phyloP scores from a whole-genome alignment of 192 early-diverging fungal species.

The Backusella mclennaniae region DNA sequence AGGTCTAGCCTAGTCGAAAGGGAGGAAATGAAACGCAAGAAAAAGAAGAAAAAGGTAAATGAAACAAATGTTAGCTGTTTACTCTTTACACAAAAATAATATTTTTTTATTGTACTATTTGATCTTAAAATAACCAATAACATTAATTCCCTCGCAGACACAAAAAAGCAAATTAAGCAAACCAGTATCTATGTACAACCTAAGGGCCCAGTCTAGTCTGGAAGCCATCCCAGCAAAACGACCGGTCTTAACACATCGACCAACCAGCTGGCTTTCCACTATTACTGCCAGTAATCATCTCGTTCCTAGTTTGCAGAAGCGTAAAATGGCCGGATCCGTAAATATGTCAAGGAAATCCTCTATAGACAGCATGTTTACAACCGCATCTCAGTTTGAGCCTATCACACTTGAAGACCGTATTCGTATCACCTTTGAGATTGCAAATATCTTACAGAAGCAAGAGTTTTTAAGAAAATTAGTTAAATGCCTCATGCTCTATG shows the following conservation, averaged over 20 bases:
- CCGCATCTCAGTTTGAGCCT: conserved; percentile 30
- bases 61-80: background rate
- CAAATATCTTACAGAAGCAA: conserved; percentile 68
- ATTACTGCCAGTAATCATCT: conserved; percentile 23
- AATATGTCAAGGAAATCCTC: conserved; percentile 26
- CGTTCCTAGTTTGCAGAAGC: conserved; percentile 29
- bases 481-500: conserved; percentile 67
- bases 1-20: background rate
- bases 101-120: background rate
- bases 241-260: conserved; percentile 16
- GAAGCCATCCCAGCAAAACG: background rate
- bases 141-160: background rate
- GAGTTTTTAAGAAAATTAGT: conserved; percentile 62
- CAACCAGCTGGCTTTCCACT: conserved; percentile 23
- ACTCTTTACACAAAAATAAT: background rate
- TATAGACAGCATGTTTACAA: conserved; percentile 32
- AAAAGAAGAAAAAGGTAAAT: conserved; percentile 19
- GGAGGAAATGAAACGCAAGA: background rate
- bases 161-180: conserved; percentile 3
- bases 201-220: conserved; percentile 1
- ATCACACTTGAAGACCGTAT: conserved; percentile 50
- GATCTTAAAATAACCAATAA: conserved; percentile 1
- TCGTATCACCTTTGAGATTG: conserved; percentile 55
- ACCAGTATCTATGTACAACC: conserved; percentile 14
- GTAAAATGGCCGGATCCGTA: conserved; percentile 6